These are phyloP conservation scores for Parachaetomium inaequale DNA, from an alignment of 495 filamentous ascomycete species.

Conservation along the genomic window DNA sequence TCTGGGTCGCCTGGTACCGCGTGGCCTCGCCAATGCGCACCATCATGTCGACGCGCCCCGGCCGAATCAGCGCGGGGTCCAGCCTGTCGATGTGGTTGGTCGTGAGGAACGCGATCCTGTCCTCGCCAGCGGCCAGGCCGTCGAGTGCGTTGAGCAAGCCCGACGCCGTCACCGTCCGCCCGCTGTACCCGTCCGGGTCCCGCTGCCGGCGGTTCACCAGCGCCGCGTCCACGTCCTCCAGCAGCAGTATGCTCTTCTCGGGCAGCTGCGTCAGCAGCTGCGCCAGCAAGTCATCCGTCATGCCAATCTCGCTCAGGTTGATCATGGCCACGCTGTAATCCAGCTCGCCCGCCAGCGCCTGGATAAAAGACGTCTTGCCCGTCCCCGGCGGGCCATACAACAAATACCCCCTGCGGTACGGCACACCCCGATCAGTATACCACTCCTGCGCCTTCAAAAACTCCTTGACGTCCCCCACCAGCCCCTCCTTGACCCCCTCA, in stretches of 20 bases:
- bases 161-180: conserved; percentile 91
- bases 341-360: conserved; percentile 85
- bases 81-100: conserved; percentile 91
- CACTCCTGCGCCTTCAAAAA: conserved; percentile 76
- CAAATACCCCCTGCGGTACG: conserved; percentile 89
- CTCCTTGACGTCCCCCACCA: conserved; percentile 81
- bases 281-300: conserved; percentile 90
- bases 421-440: conserved; percentile 94
- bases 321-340: conserved; percentile 94
- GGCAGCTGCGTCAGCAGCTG: conserved; percentile 86
- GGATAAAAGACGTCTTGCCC: conserved; percentile 95
- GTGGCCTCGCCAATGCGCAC: conserved; percentile 85
- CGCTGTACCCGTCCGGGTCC: conserved; percentile 80
- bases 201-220: conserved; percentile 76
- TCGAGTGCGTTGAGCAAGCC: conserved; percentile 91
- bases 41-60: conserved; percentile 91
- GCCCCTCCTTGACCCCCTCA: conserved; percentile 74
- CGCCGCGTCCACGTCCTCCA: conserved; percentile 95
- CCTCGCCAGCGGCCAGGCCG: conserved; percentile 91
- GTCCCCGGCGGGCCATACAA: conserved; percentile 92
- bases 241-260: conserved; percentile 74
- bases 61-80: conserved; percentile 83
- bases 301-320: conserved; percentile 86
- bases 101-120: conserved; percentile 88
- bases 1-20: conserved; percentile 72